Evolutionary conservation across 2,329 filamentous ascomycete species (phyloP).

Genomic region (Colletotrichum trifolii): DNA sequence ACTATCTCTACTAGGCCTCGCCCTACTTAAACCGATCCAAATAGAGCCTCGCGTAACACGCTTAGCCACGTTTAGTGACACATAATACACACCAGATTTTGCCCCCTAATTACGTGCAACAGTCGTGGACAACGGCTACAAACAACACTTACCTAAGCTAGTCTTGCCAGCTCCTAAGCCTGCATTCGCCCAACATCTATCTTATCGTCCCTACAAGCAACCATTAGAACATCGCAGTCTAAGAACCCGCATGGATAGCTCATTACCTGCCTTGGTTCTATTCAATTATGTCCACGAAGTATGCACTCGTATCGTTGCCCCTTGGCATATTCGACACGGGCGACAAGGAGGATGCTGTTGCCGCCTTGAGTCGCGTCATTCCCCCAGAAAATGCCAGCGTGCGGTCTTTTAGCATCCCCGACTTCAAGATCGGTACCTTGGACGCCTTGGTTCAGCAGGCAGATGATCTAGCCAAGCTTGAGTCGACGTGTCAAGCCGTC

Average conservation of each 20-base stretch:
- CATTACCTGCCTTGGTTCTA: neutral
- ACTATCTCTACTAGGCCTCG: no score
- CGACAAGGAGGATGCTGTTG: conserved; percentile 84
- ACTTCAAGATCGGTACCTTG: conserved; percentile 97
- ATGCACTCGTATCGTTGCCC: conserved; percentile 90
- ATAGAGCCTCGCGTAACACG: no score
- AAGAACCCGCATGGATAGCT: conserved; percentile 18
- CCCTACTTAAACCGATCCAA: no score
- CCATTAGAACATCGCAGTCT: no score
- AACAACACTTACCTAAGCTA: no score
- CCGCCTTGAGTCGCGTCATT: conserved; percentile 78
- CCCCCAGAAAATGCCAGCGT: conserved; percentile 80
- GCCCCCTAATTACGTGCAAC: no score
- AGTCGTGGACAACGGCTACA: no score
- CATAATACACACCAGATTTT: no score
- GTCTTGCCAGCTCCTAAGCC: no score
- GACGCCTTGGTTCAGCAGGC: conserved; percentile 96
- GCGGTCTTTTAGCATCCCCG: conserved; percentile 83
- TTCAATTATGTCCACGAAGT: conserved; percentile 67
- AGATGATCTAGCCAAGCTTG: conserved; percentile 92
- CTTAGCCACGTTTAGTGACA: no score
- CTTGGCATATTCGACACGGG: conserved; percentile 85
- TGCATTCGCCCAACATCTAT: no score
- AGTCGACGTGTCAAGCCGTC: conserved; percentile 80
- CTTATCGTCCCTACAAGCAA: no score